phyloP scores from a whole-genome alignment of 2,329 filamentous ascomycete species.

The Hymenoscyphus infarciens region DNA sequence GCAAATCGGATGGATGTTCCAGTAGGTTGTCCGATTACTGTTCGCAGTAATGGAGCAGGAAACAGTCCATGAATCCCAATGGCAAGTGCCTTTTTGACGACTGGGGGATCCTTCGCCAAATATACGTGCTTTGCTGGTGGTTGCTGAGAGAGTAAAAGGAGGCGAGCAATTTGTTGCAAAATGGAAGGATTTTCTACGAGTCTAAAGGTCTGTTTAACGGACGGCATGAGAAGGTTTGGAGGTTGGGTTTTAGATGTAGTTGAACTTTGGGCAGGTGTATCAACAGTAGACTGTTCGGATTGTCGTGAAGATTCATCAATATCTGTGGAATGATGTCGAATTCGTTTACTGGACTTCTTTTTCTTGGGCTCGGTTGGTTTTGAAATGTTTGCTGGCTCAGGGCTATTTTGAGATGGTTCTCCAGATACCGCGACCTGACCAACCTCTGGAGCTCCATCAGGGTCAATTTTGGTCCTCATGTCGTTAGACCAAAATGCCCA shows the following conservation, averaged over 20 bases:
- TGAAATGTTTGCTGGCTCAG: constrained; percentile 28
- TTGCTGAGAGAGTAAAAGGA: constrained; percentile 55
- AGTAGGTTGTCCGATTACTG: constrained; percentile 89
- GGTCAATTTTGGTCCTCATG: constrained; percentile 29
- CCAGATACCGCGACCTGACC: constrained; percentile 55
- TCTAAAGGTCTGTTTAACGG: constrained; percentile 65
- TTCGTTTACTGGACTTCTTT: constrained; percentile 26
- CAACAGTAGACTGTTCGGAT: constrained; percentile 19
- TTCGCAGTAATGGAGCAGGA: constrained; percentile 80
- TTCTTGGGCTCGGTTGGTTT: constrained; percentile 25
- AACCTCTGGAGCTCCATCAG: constrained; percentile 15
- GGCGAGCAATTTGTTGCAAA: constrained; percentile 59
- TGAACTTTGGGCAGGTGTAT: constrained; percentile 21
- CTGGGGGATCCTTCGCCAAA: constrained; percentile 63
- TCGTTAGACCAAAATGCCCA: constrained; percentile 76
- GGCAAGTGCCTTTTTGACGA: constrained; percentile 79
- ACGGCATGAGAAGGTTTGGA: constrained; percentile 65
- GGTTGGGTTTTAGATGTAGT: constrained; percentile 36
- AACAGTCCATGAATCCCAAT: constrained; percentile 93
- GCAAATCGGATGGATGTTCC: constrained; percentile 94
- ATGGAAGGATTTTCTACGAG: constrained; percentile 67
- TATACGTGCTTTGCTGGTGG: constrained; percentile 66
- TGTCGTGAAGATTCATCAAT: constrained; percentile 23
- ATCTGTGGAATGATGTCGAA: constrained; percentile 26
- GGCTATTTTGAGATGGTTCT: constrained; percentile 53